Conservation (phyloP, 306 rosid genomes). For the Coriaria nepalensis region DNA sequence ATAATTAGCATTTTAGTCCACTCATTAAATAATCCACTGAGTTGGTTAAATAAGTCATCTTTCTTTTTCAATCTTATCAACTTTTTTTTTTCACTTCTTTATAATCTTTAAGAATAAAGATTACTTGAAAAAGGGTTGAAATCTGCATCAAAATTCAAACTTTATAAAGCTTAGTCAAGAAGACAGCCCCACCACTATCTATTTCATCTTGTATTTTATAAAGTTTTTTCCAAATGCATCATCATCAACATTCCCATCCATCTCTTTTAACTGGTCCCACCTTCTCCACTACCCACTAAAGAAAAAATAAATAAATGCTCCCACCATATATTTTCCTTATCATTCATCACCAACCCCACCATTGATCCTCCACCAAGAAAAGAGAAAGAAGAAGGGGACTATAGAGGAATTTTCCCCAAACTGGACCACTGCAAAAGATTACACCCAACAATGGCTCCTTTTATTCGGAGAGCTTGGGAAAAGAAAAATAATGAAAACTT, state of each 20-base stretch:
- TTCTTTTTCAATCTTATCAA: too few species aligned
- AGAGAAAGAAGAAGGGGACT: slow-evolving; percentile 30
- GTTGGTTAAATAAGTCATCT: too few species aligned
- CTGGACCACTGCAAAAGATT: slow-evolving; percentile 31
- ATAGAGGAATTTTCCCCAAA: slow-evolving; percentile 24
- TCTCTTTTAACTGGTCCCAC: slow-evolving; percentile 37
- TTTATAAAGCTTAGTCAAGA: background rate
- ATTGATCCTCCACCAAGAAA: slow-evolving; percentile 11
- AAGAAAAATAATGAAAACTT: slow-evolving; percentile 17
- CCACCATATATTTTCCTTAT: slow-evolving; percentile 33
- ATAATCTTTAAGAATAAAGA: too few species aligned
- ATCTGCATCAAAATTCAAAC: too few species aligned
- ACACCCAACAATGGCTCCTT: slow-evolving; percentile 22
- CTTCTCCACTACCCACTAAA: slow-evolving; percentile 34
- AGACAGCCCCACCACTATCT: slow-evolving; percentile 32
- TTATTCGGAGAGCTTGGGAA: slow-evolving; percentile 11
- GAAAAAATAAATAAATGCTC: slow-evolving; percentile 16
- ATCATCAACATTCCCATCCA: slow-evolving; percentile 19
- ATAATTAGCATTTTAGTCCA: slow-evolving; percentile 15
- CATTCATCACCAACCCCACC: slow-evolving; percentile 56
- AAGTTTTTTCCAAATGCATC: slow-evolving; percentile 36
- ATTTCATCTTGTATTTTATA: slow-evolving; percentile 39
- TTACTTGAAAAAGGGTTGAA: too few species aligned
- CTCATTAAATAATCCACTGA: background rate
- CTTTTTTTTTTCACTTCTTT: too few species aligned